Base-by-base conservation (phyloP, 129 eudicot species). In the Centaurea solstitialis region DNA sequence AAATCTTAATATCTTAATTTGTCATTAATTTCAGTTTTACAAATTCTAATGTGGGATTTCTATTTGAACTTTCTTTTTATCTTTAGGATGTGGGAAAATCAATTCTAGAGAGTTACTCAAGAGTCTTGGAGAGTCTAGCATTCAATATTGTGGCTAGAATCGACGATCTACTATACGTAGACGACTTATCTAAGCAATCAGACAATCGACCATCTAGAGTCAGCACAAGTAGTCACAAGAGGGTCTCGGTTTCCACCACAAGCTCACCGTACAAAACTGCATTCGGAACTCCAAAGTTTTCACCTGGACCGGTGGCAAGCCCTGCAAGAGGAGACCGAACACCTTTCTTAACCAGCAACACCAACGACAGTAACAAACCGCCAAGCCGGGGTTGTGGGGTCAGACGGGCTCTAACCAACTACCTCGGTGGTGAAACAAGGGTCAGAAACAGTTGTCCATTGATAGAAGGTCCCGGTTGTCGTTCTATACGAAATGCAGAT, bases 81-180 rank as follows among this genome's bases (percentile, higher is more conserved):
- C 87, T n/a, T n/a, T n/a, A 94, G 99, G 98, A 94, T 86, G 90
- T 94, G 30, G 98, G 98, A 67, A 94, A 94, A 80, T 90, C 97
- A 59, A 90, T 94, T 41, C 62, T 94, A 17, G 98, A 94, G 85
- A 87, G 97, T 89, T 94, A 94, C 88, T 94, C 98, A 10, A 86
- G 98, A 82, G 98, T 94, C 74, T 81, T 94, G 88, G 98, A 94
- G 83, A 94, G 98, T 79, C 75, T 94, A 76, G 98, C 98, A 22
- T 90, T 79, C 80, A 94, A 87, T 73, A 90, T 91, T 20, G 95
- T 90, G 74, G 92, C 99, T 38, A 91, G 97, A 7, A 94, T 94
- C 11, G 99, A 94, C 70, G 99, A 94, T 87, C 82, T 94, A 37
- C 87, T 94, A 69, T 91, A 90, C 4, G 99, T 94, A 72, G 97